A percentile compares a stretch with the other conserved stretches of the same genome.
phyloP scores from a whole-genome alignment of 2,329 filamentous ascomycete genomes.

The Sphaerulina populicola region DNA sequence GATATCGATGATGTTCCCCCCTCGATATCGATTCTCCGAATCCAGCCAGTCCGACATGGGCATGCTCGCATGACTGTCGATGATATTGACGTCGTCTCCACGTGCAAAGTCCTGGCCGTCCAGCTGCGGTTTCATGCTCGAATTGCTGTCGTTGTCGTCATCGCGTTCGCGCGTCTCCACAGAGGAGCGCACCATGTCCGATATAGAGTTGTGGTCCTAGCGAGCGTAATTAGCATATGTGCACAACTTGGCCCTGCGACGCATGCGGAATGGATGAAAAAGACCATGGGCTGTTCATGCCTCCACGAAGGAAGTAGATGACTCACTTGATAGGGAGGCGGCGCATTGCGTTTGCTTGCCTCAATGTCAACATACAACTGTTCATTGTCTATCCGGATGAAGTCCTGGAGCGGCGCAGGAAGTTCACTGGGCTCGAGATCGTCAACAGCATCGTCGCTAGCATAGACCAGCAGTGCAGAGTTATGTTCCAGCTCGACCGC shows the following conservation, averaged over 20 bases:
- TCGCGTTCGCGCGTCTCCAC: constrained; percentile 7
- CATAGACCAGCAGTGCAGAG: constrained; percentile 52
- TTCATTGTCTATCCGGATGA: constrained; percentile 3
- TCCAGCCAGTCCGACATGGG: not conserved
- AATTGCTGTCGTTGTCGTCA: constrained; percentile 9
- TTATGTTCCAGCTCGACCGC: constrained; percentile 45
- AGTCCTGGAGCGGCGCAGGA: constrained; percentile 1
- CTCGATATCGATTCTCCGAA: not conserved
- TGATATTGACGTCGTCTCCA: constrained; percentile 9
- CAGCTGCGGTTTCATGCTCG: constrained; percentile 4
- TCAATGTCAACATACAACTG: constrained; percentile 1
- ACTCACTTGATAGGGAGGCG: constrained; percentile 4
- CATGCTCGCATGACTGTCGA: not conserved
- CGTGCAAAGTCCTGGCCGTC: constrained; percentile 5
- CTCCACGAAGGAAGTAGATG: not conserved
- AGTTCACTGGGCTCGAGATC: constrained; percentile 1
- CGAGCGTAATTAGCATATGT: not conserved
- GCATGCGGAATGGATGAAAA: too few relatives aligned
- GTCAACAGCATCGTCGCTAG: constrained; percentile 39
- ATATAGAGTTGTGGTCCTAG: not conserved
- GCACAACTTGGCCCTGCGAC: too few relatives aligned
- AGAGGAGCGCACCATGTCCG: not conserved
- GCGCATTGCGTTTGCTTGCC: constrained; percentile 7
- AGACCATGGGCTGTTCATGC: too few relatives aligned
- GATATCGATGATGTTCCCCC: not conserved